Evolutionary conservation across 1,284 basidiomycete genomes (phyloP), one percentile per base, ranked within the genome.

Genomic region (Entoloma clypeatum): DNA sequence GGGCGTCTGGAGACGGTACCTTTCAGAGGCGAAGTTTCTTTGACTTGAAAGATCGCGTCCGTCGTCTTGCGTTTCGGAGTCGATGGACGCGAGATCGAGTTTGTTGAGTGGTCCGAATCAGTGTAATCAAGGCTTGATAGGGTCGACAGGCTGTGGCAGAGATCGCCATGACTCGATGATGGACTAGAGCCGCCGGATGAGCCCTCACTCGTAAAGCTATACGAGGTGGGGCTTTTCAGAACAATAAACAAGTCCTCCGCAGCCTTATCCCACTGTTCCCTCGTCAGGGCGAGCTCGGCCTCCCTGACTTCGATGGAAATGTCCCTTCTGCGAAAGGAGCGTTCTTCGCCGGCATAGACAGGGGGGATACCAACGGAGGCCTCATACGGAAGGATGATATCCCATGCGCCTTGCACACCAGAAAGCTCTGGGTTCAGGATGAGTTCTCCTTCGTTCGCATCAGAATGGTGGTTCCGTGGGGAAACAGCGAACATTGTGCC

Each of bases 41-140:
- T 63, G 37, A 65, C 55, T 31, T 62, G 51, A 28, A 64, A 53
- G 37, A 54, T 51, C 16, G 59, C 51, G 21, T 59, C 49, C 7
- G 49, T 48, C 11, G 47, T 46, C 43, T 56, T 61, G 5, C 57
- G 52, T 33, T 58, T 63, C 8, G 67, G 65, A n/a, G 66, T 68
- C 7, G 60, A 58, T 31, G 66, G 67, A 50, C 61, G 56, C 10
- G 58, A 58, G 33, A 61, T 49, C 11, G 62, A 63, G 29, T 63
- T 57, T 24, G 58, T 49, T 7, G 64, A 64, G 22, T 56, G 51
- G 38, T 64, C 60, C 16, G 61, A 64, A 40, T 59, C 62, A 21
- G 56, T 58, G 29, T 62, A 52, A 48, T 63, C 62, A 26, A 62
- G 51, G 43, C 62, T 65, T 6, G 64, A 63, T 33, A 63, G 48